Evolutionary conservation across 805 yeast species (phyloP).

Genomic region (Pichia heedii): DNA sequence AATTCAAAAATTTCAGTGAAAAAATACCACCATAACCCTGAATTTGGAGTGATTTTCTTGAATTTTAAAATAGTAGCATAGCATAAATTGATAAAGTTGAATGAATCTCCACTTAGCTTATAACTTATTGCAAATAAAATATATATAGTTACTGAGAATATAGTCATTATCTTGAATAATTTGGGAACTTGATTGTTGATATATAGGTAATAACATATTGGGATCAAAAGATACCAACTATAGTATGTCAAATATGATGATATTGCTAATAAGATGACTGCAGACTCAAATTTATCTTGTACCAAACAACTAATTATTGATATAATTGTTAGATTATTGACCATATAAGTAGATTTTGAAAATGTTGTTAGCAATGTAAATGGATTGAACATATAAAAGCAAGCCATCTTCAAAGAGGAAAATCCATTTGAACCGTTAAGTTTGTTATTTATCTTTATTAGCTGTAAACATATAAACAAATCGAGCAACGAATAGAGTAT

Average conservation of each 20-base stretch:
- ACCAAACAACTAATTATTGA: conserved; percentile 39
- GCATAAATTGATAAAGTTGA: conserved; percentile 41
- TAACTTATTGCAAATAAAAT: conserved; percentile 32
- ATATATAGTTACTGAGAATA: conserved; percentile 21
- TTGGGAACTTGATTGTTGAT: neutral
- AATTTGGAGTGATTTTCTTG: conserved; percentile 72
- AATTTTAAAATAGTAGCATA: conserved; percentile 54
- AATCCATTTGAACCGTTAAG: conserved; percentile 17
- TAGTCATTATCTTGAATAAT: conserved; percentile 21
- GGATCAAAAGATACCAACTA: conserved; percentile 52
- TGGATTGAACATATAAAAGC: conserved; percentile 75
- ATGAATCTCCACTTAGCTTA: conserved; percentile 28
- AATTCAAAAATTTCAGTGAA: conserved; percentile 92
- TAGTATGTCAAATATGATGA: conserved; percentile 58
- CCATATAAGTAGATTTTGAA: conserved; percentile 55
- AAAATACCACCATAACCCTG: conserved; percentile 98
- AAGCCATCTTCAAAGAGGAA: conserved; percentile 18
- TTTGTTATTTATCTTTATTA: conserved; percentile 43
- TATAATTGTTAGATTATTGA: conserved; percentile 52
- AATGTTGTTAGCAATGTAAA: conserved; percentile 58
- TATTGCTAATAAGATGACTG: conserved; percentile 47
- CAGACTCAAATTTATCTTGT: conserved; percentile 29
- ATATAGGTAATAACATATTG: conserved; percentile 34
- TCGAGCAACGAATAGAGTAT: conserved; percentile 54
- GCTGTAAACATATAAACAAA: conserved; percentile 42